Conservation (phyloP, 805 yeast genomes). For the Pichia deserticola region DNA sequence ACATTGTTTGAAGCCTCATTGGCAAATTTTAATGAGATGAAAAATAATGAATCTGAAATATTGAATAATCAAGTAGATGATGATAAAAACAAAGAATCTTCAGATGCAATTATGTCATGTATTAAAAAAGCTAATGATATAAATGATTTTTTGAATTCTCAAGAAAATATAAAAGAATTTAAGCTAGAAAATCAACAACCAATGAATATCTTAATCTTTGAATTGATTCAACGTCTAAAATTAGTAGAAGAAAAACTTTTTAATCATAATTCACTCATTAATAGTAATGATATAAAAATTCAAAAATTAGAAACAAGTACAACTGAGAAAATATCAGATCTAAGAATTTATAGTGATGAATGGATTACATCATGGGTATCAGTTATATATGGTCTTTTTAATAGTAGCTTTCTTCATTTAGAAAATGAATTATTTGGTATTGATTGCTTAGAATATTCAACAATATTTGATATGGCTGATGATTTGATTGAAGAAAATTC, state of each 20-base stretch:
- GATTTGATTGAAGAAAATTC: conserved; percentile 17
- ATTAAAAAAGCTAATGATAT: conserved; percentile 14
- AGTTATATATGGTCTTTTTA: conserved; percentile 22
- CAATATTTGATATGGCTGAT: conserved; percentile 18
- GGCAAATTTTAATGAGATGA: conserved; percentile 20
- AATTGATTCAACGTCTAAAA: conserved; percentile 14
- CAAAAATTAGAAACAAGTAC: conserved; percentile 7
- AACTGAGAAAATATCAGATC: conserved; percentile 8
- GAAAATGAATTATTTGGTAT: conserved; percentile 22
- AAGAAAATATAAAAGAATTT: not conserved
- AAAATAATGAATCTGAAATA: not conserved
- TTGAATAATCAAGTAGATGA: not conserved
- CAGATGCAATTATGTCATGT: conserved; percentile 14
- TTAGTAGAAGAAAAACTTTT: conserved; percentile 3
- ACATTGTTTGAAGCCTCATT: conserved; percentile 24
- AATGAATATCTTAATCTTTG: conserved; percentile 17
- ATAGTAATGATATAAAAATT: conserved; percentile 7
- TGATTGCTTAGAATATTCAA: conserved; percentile 17
- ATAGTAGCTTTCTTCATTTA: conserved; percentile 19
- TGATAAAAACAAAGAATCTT: not conserved
- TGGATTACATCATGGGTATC: conserved; percentile 26
- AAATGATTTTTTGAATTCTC: conserved; percentile 1
- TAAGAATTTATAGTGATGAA: conserved; percentile 14
- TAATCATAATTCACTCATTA: conserved; percentile 5
- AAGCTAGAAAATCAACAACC: conserved; percentile 11